A percentile compares a stretch with the other conserved stretches of the same genome.
These are phyloP conservation scores for Salix purpurea DNA, from an alignment of 345 rosid genomes.

Conservation along the genomic window DNA sequence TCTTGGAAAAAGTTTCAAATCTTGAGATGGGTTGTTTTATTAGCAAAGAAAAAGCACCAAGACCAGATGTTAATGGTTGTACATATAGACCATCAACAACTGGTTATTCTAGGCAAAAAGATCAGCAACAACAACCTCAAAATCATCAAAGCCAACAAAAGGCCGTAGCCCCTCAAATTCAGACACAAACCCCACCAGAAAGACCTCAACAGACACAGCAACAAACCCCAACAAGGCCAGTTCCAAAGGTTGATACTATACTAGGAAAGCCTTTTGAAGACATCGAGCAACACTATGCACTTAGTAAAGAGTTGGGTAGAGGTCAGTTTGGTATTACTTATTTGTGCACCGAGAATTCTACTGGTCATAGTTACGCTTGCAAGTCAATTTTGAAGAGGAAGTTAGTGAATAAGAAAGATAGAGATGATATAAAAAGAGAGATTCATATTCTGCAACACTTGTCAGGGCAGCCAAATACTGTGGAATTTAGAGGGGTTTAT, in stretches of 20 bases:
- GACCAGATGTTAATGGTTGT: constrained; percentile 24
- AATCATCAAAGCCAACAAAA: constrained; percentile 30
- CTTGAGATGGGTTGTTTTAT: constrained; percentile 55
- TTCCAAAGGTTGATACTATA: constrained; percentile 37
- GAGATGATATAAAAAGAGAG: constrained; percentile 73
- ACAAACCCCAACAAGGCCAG: constrained; percentile 9
- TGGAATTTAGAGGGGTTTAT: constrained; percentile 69
- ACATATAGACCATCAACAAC: constrained; percentile 17
- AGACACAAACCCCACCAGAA: constrained; percentile 10
- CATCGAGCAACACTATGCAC: constrained; percentile 43
- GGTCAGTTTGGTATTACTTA: constrained; percentile 84
- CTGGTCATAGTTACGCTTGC: constrained; percentile 66
- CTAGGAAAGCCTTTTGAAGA: constrained; percentile 74
- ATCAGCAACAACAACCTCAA: constrained; percentile 18
- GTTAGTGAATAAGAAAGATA: constrained; percentile 48
- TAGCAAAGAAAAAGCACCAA: constrained; percentile 40
- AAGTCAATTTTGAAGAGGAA: constrained; percentile 77
- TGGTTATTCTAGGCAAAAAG: constrained; percentile 15
- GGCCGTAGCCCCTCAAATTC: constrained; percentile 19
- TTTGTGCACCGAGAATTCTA: constrained; percentile 64
- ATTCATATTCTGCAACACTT: constrained; percentile 77
- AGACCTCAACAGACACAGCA: constrained; percentile 10
- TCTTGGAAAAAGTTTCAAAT: not conserved
- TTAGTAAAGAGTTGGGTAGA: constrained; percentile 73
- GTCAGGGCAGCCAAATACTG: constrained; percentile 79